Evolutionary conservation across 169 alveolate genomes (phyloP).

Genomic region (Plasmodium ovale): DNA sequence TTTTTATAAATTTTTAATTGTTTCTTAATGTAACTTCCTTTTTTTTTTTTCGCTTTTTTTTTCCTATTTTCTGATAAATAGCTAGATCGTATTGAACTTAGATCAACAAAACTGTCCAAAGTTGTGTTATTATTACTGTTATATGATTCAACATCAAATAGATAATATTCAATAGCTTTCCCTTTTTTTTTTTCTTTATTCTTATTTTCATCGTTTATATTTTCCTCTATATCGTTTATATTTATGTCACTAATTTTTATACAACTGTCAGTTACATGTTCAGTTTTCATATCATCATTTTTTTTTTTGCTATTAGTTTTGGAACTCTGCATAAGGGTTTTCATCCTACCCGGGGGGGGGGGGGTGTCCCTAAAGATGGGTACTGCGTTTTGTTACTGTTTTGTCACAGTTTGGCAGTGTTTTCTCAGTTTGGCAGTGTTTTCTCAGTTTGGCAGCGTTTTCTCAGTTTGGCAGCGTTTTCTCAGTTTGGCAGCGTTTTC

Average conservation of each 20-base stretch:
- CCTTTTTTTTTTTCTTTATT: conserved; percentile 12
- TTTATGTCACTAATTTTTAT: conserved; percentile 57
- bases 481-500: no score
- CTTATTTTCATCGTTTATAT: conserved; percentile 19
- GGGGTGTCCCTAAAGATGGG: no score
- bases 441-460: no score
- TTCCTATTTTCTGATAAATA: conserved; percentile 61
- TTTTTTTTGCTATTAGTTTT: conserved; percentile 27
- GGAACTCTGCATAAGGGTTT: neutral
- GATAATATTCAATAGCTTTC: conserved; percentile 49
- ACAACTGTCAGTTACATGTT: conserved; percentile 29
- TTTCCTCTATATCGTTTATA: conserved; percentile 69
- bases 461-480: no score
- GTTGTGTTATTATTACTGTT: conserved; percentile 17
- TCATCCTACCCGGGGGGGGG: no score
- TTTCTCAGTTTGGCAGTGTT: no score
- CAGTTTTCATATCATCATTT: conserved; percentile 24
- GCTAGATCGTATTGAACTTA: conserved; percentile 44
- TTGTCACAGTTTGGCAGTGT: no score
- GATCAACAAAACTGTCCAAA: conserved; percentile 30
- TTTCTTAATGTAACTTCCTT: conserved; percentile 23
- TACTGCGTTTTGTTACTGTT: no score
- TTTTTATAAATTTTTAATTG: conserved; percentile 51
- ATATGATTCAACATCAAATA: conserved; percentile 48
- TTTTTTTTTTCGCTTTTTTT: conserved; percentile 48